These are phyloP conservation scores for Citrus reticulata DNA, from an alignment of 345 rosid genomes.

Conservation along the genomic window DNA sequence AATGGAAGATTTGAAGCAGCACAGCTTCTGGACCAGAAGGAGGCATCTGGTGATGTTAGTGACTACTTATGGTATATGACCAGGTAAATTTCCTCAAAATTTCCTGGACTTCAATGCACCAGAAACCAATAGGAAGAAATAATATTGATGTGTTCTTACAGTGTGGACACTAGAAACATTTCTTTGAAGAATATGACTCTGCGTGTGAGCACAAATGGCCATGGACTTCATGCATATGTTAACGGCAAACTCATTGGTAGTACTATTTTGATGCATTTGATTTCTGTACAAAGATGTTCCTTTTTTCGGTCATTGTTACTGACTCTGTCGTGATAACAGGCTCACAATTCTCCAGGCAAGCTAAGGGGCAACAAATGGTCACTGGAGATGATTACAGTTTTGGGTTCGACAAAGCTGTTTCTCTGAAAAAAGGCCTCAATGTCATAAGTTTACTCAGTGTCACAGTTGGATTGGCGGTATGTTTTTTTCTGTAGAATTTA, in stretches of 20 bases:
- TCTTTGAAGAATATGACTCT: background rate
- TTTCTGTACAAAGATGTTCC: background rate
- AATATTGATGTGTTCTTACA: background rate
- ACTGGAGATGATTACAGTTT: background rate
- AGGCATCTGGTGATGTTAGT: slow-evolving; percentile 11
- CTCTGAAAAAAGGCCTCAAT: slow-evolving; percentile 18
- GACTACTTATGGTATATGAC: slow-evolving; percentile 30
- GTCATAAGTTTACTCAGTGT: slow-evolving; percentile 22
- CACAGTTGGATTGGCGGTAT: slow-evolving; percentile 35
- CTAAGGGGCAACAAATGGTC: slow-evolving; percentile 1
- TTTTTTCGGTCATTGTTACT: background rate
- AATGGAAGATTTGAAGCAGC: background rate
- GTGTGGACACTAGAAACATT: background rate
- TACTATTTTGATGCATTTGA: background rate
- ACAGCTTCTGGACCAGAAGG: slow-evolving; percentile 31
- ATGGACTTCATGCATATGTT: slow-evolving; percentile 25
- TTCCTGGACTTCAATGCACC: too few relatives aligned
- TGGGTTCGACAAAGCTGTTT: slow-evolving; percentile 8
- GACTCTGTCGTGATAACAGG: background rate
- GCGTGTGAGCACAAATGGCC: slow-evolving; percentile 15
- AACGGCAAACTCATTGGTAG: slow-evolving; percentile 20
- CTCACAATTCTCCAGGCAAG: slow-evolving; percentile 8
- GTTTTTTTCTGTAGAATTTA: background rate
- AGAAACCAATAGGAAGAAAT: too few relatives aligned
- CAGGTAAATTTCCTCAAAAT: slow-evolving; percentile 4